These are phyloP conservation scores for Chenopodium quinoa DNA, from an alignment of 148 eudicot genomes.

Conservation along the genomic window DNA sequence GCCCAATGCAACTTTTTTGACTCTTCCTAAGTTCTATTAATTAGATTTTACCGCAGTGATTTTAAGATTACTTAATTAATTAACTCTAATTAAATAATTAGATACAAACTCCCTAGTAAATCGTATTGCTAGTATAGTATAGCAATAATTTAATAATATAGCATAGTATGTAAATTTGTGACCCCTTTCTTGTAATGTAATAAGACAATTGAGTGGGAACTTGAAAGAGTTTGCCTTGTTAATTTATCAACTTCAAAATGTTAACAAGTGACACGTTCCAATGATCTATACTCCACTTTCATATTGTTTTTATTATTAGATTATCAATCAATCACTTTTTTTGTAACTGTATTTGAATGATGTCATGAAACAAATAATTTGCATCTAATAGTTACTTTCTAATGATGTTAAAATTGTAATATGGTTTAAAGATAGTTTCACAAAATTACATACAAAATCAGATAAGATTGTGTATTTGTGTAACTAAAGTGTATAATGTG, in stretches of 20 bases:
- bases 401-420: too few relatives aligned
- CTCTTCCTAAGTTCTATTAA: constrained; percentile 7
- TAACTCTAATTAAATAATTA: not conserved
- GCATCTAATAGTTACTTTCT: too few relatives aligned
- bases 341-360: too few relatives aligned
- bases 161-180: too few relatives aligned
- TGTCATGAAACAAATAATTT: too few relatives aligned
- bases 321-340: too few relatives aligned
- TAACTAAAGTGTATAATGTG: too few relatives aligned
- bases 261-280: not conserved
- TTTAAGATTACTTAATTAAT: constrained; percentile 4
- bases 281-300: not conserved
- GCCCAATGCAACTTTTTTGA: constrained; percentile 26
- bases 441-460: too few relatives aligned
- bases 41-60: constrained; percentile 8
- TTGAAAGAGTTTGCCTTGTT: not conserved
- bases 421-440: too few relatives aligned
- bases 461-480: too few relatives aligned
- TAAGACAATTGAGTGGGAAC: constrained; percentile 2
- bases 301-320: not conserved
- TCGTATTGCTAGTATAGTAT: too few relatives aligned
- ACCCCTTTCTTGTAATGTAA: not conserved
- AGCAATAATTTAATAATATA: too few relatives aligned
- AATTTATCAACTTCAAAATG: not conserved
- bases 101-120: not conserved